Conservation (phyloP, 768 basidiomycete species). For the Kwoniella dendrophila region DNA sequence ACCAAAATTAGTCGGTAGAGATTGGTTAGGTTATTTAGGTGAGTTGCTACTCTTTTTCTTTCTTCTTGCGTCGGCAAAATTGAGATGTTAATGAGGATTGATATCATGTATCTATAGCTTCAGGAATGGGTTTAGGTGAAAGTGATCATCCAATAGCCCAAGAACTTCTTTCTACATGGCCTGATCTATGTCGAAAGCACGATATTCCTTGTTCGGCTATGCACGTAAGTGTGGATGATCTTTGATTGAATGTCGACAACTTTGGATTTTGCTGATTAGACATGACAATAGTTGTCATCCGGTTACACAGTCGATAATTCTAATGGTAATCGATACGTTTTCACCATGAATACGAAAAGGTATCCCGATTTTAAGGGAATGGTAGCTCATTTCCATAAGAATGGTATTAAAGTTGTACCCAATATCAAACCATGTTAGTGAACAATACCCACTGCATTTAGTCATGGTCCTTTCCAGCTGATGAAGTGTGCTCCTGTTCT, state of each 20-base stretch:
- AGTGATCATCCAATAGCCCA: slow-evolving; percentile 51
- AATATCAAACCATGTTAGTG: slow-evolving; percentile 54
- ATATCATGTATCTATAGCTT: too few relatives aligned
- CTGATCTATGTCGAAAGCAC: slow-evolving; percentile 50
- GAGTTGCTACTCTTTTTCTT: slow-evolving; percentile 12
- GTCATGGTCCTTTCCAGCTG: background rate
- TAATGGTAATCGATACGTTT: slow-evolving; percentile 45
- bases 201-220: slow-evolving; percentile 55
- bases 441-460: background rate
- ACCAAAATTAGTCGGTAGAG: slow-evolving; percentile 45
- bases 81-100: background rate
- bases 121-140: slow-evolving; percentile 53
- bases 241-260: background rate
- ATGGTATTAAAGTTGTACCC: slow-evolving; percentile 53
- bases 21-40: slow-evolving; percentile 52
- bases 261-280: background rate
- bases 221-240: slow-evolving; percentile 34
- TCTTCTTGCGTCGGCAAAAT: background rate
- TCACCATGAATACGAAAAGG: slow-evolving; percentile 49
- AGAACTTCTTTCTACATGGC: slow-evolving; percentile 47
- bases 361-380: slow-evolving; percentile 55
- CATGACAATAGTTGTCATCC: slow-evolving; percentile 41
- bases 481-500: background rate
- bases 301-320: slow-evolving; percentile 49
- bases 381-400: slow-evolving; percentile 45